Base-by-base conservation (phyloP, 352 stramenopile genomes). In the Globisporangium spinosum region DNA sequence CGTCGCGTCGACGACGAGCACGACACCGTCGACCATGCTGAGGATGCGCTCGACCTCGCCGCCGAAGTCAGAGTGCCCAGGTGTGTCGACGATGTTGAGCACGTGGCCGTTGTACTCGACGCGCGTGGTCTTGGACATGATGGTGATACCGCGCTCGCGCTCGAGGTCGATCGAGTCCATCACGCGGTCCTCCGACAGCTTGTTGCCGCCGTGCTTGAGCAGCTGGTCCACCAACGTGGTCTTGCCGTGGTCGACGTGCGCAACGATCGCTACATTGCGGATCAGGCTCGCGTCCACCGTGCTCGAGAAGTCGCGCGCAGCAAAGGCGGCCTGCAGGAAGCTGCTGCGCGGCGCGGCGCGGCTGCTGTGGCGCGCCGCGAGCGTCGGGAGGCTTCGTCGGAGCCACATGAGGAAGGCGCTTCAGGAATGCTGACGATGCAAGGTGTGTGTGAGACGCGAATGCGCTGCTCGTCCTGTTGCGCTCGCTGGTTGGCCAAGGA, bases 161-260 rank as follows among this genome's bases (percentile, higher is more conserved):
- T 99, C 98, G 27, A 99, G 74, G 65, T 98, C 97, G 66, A 98
- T 98, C 62, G 89, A 98, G 80, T 99, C 98, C 97, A 99, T 99
- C 3, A 99, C 93, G 62, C 97, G 87, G 65, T 98, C 94, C 72
- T 85, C 80, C 1, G 75, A 81, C 13, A 93, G 74, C 64, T 64
- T 78, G 82, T 97, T 97, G 74, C 97, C 94, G 64, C 94, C 96
- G 77, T 99, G 94, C 70, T 97, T 94, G 58, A 99, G 93, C 75
- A 99, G 78, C 58, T 98, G 91, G 83, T 99, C 98, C 34, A 99
- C 97, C 32, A 99, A 73, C 43, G 98, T 99, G 7, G 97, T 99
- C 84, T 99, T 99, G 67, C 98, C 98, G 85, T 99, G 98, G 76
- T 99, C 97, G 67, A 99, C 97, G 79, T 99, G 93, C 12, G 93